Evolutionary conservation across 1,139 yeast species (phyloP), one percentile per base, ranked within the genome.

Genomic region (Kodamaea sp.): DNA sequence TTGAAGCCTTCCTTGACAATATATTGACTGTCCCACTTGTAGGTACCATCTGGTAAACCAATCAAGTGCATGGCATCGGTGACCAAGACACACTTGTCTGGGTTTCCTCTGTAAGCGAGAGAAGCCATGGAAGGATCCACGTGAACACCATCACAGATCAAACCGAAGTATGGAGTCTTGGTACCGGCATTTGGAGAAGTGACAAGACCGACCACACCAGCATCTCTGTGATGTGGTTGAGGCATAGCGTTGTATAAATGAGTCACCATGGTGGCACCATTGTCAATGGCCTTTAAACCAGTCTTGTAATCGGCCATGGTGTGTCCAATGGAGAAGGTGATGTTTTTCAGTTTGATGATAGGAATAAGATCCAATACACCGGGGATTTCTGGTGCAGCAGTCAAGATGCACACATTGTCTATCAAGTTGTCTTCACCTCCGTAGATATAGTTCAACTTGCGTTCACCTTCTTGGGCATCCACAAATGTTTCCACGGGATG

Each of bases 241-340:
- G 82, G 80, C 85, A 79, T 79, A 45, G 85, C 85, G 47, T 79
- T 79, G 56, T 75, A 79, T 41, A 79, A 65, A 49, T 79, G 85
- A 5, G 85, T 79, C 32, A 79, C 63, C 83, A 78, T 77, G 19
- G 73, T 55, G 15, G 81, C 80, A 19, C 84, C 84, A 13, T 64
- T 53, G 14, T 63, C 57, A 20, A 78, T 61, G 0, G 84, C 83
- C 37, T 66, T 59, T 14, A 70, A 47, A 8, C 76, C 79, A 13
- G 73, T 73, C 20, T 63, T 59, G 49, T 72, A 75, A 43, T 67
- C 71, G 25, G 79, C 62, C 48, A 61, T 67, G 10, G 83, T 73
- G 51, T 79, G 85, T 24, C 85, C 85, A 38, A 79, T 67, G 9
- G 83, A 70, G 38, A 72, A 75, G 6, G 68, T 64, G 32, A 76